Evolutionary conservation across 1,284 basidiomycete genomes (phyloP).

Genomic region (Stygiomarasmius scandens): DNA sequence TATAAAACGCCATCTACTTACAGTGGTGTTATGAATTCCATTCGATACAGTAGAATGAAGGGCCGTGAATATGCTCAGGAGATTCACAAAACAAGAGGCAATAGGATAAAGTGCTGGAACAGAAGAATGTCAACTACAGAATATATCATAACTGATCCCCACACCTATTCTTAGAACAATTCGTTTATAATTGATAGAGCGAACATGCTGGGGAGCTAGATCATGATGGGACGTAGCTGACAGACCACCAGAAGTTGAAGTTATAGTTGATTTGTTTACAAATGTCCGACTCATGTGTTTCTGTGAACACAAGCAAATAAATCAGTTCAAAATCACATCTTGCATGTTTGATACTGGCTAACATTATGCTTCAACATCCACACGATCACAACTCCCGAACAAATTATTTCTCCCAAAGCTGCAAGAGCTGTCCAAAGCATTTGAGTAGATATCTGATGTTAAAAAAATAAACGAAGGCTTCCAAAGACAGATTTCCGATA

Average conservation of each 20-base stretch:
- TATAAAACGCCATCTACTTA: not conserved
- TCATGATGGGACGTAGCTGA: not conserved
- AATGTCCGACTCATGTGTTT: not conserved
- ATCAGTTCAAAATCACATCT: no score
- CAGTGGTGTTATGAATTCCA: slow-evolving; percentile 6
- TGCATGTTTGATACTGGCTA: not conserved
- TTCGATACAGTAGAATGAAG: slow-evolving; percentile 7
- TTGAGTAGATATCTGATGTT: slow-evolving; percentile 13
- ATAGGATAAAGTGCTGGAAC: slow-evolving; percentile 14
- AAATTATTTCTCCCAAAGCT: slow-evolving; percentile 10
- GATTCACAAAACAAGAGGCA: slow-evolving; percentile 10
- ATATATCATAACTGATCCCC: not conserved
- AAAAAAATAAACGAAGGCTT: not conserved
- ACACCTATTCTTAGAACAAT: slow-evolving; percentile 15
- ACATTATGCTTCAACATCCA: slow-evolving; percentile 8
- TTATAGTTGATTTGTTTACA: not conserved
- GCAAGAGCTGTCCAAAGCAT: slow-evolving; percentile 10
- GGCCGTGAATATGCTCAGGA: slow-evolving; percentile 5
- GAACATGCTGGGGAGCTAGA: not conserved
- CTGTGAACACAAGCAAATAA: no score
- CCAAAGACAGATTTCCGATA: not conserved
- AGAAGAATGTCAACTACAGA: not conserved
- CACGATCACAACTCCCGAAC: slow-evolving; percentile 2
- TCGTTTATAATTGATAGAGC: slow-evolving; percentile 10
- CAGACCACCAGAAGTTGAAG: not conserved